Evolutionary conservation across 331 rosid species (phyloP), one percentile per base, ranked within the genome.

Genomic region (Erythrophleum ivorense): DNA sequence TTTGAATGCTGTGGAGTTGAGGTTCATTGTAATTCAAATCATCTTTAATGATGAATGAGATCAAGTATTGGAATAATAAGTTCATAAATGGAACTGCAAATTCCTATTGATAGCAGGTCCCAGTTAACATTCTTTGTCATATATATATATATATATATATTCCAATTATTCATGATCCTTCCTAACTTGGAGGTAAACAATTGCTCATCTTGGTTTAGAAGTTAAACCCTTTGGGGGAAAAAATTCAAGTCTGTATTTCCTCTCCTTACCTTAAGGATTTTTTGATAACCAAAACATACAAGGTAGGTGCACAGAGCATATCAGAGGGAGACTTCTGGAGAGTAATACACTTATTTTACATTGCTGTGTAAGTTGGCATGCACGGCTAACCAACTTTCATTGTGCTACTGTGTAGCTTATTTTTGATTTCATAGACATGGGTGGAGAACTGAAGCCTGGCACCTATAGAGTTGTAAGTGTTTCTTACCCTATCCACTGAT

Each of bases 391-490:
- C 67, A 81, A 84, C 75, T 15, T 5, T 70, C 48, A 45, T 57
- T 76, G 52, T 85, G 53, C 53, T 77, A 36, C 73, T 64, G 72
- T 87, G 75, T 68, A 95, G 94, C 75, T 86, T 81, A 87, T 95
- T 68, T 95, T 92, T 64, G 85, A 92, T 86, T 91, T 93, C 88
- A 73, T 95, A 73, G 93, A 91, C 81, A 74, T 59, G 6, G 45
- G 62, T 78, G 80, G 87, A 82, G 83, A 73, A 83, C 80, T 88
- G 89, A 84, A 89, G 85, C 84, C 93, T 69, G 89, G 90, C 62
- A 87, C 94, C 66, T 91, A 95, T 76, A 91, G 86, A 89, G 84
- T 93, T 87, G 98, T 95, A 87, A 90, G 91, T 83, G 76, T 75
- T 71, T 75, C 80, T 43, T 65, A 18, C 29, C 63, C 13, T 76